Conservation (phyloP, 129 eudicot species). For the Artemisia argyi region DNA sequence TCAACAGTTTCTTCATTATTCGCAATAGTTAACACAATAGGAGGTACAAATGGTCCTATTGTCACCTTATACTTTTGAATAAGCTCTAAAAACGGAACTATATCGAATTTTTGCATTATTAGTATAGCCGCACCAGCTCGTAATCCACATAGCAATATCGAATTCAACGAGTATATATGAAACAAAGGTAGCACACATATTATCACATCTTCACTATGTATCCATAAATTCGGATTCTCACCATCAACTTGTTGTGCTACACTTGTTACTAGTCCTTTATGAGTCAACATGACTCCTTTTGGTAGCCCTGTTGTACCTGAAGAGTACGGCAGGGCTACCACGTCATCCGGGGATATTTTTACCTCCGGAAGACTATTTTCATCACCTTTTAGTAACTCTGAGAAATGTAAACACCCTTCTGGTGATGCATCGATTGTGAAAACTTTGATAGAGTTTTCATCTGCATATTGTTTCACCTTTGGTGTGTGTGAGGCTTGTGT, state of each 20-base stretch:
- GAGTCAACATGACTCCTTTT: constrained; percentile 96
- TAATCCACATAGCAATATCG: constrained; percentile 72
- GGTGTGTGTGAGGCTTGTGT: constrained; percentile 63
- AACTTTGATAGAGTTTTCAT: constrained; percentile 38
- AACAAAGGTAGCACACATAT: constrained; percentile 80
- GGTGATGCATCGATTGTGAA: constrained; percentile 57
- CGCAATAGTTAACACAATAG: constrained; percentile 79
- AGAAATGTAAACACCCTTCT: constrained; percentile 53
- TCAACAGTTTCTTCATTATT: constrained; percentile 63
- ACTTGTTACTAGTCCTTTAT: constrained; percentile 88
- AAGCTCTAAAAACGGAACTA: constrained; percentile 61
- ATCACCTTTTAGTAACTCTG: constrained; percentile 49
- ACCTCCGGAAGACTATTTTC: constrained; percentile 58
- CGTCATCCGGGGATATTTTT: constrained; percentile 65
- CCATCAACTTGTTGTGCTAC: constrained; percentile 97
- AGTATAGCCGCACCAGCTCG: constrained; percentile 85
- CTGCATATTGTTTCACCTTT: constrained; percentile 53
- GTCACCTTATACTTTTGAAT: constrained; percentile 77
- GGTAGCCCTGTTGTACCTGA: constrained; percentile 96
- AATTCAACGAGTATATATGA: constrained; percentile 79
- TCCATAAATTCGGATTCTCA: constrained; percentile 78
- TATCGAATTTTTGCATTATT: constrained; percentile 85
- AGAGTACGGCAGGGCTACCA: constrained; percentile 89
- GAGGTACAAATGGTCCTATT: constrained; percentile 91
- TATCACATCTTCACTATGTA: constrained; percentile 75